Conservation (phyloP, 306 rosid genomes). For the Spatholobus suberectus region DNA sequence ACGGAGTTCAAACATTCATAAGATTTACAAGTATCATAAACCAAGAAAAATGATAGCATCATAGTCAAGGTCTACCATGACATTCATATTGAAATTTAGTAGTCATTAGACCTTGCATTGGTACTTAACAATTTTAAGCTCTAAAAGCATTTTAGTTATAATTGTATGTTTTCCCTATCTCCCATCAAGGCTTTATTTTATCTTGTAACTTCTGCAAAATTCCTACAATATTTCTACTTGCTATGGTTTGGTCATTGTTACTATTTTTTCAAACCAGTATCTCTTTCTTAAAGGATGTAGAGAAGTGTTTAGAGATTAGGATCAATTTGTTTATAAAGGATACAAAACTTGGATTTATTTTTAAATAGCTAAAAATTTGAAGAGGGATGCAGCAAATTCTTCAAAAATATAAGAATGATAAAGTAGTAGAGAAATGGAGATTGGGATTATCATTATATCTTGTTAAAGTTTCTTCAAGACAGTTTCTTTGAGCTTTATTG, state of each 20-base stretch:
- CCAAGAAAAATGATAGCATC: no score
- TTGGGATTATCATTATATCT: background rate
- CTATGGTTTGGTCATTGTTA: background rate
- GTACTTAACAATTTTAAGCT: background rate
- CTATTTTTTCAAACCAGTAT: background rate
- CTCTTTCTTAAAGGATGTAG: background rate
- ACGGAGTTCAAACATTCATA: no score
- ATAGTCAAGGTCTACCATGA: no score
- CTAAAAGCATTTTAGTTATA: slow-evolving; percentile 5
- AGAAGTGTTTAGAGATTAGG: background rate
- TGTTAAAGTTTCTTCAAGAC: background rate
- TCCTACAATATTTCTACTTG: slow-evolving; percentile 12
- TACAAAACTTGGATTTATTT: no score
- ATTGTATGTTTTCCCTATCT: slow-evolving; percentile 7
- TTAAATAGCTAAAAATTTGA: background rate
- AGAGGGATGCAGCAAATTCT: background rate
- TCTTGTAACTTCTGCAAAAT: background rate
- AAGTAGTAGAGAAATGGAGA: slow-evolving; percentile 15
- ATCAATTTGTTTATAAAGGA: background rate
- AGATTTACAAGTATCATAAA: no score
- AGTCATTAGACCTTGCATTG: slow-evolving; percentile 26
- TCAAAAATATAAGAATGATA: background rate
- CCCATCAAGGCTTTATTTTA: slow-evolving; percentile 5
- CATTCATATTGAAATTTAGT: no score
- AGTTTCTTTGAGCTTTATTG: background rate